Evolutionary conservation across 768 basidiomycete genomes (phyloP).

Genomic region (Suillus discolor): DNA sequence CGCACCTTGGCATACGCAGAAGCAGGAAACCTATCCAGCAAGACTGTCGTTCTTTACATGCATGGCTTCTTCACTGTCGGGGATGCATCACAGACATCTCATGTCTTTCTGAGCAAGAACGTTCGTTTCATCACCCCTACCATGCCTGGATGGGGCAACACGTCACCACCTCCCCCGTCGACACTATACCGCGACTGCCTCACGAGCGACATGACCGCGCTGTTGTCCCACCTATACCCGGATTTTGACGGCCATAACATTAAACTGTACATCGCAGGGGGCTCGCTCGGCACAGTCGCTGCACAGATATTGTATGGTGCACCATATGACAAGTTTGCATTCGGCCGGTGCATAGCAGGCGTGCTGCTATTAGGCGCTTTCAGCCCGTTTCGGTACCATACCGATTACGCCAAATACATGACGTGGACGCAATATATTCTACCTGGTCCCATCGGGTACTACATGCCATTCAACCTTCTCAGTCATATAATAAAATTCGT

Average conservation of each 20-base stretch:
- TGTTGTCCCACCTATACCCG: constrained; percentile 55
- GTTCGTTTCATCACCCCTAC: constrained; percentile 53
- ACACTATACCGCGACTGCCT: constrained; percentile 44
- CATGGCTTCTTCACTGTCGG: constrained; percentile 61
- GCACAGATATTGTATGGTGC: constrained; percentile 61
- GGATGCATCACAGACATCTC: constrained; percentile 37
- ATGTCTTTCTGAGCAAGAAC: constrained; percentile 38
- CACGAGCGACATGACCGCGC: constrained; percentile 44
- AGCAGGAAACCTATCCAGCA: constrained; percentile 50
- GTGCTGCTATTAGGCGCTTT: constrained; percentile 50
- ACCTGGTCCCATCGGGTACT: constrained; percentile 45
- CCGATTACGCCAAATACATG: constrained; percentile 47
- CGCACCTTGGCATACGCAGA: constrained; percentile 59
- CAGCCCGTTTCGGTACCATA: constrained; percentile 50
- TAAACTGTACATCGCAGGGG: constrained; percentile 52
- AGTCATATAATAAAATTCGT: constrained; percentile 33
- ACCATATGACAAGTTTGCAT: constrained; percentile 51
- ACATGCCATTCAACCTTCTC: constrained; percentile 43
- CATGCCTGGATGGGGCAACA: constrained; percentile 60
- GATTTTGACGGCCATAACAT: constrained; percentile 33
- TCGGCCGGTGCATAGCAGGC: constrained; percentile 46
- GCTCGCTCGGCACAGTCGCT: constrained; percentile 54
- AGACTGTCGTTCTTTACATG: constrained; percentile 51
- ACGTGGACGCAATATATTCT: constrained; percentile 49
- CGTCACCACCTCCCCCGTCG: constrained; percentile 41